These are phyloP conservation scores for Leucosporidium scottii DNA, from an alignment of 768 basidiomycete genomes.

Conservation along the genomic window DNA sequence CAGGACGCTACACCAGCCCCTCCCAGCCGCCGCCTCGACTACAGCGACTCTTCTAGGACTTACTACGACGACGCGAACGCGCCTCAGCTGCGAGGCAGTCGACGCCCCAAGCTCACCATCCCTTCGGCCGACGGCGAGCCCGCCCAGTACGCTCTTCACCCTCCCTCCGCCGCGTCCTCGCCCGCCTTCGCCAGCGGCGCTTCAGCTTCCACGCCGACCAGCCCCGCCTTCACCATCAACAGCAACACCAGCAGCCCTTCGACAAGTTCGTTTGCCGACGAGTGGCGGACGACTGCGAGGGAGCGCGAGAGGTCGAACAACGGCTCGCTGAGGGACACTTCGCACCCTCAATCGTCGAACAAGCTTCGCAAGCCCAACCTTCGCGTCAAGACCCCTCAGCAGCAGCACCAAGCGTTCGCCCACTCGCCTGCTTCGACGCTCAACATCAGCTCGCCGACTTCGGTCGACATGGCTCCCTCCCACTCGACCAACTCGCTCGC, in stretches of 20 bases:
- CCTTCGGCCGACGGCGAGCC: not conserved
- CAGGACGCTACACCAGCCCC: not conserved
- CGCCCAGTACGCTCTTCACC: conserved; percentile 1
- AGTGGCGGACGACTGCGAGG: too few relatives aligned
- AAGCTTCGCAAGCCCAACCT: conserved; percentile 22
- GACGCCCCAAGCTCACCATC: conserved; percentile 6
- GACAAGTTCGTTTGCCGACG: not conserved
- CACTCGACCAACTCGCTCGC: not conserved
- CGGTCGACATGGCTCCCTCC: not conserved
- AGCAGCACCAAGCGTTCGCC: not conserved
- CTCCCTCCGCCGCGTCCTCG: not conserved
- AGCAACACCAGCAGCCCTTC: not conserved
- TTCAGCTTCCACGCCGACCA: not conserved
- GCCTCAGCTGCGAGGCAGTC: too few relatives aligned
- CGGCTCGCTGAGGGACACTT: not conserved
- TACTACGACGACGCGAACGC: not conserved
- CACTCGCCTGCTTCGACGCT: not conserved
- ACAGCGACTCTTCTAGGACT: too few relatives aligned
- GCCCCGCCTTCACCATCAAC: not conserved
- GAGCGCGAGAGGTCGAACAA: not conserved
- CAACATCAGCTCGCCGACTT: not conserved
- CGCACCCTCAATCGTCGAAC: not conserved
- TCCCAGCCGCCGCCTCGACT: too few relatives aligned
- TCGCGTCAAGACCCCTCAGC: conserved; percentile 2
- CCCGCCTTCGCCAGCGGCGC: not conserved